These are phyloP conservation scores for Diaporthe ilicicola DNA, from an alignment of 2,329 filamentous ascomycete genomes.

Conservation along the genomic window DNA sequence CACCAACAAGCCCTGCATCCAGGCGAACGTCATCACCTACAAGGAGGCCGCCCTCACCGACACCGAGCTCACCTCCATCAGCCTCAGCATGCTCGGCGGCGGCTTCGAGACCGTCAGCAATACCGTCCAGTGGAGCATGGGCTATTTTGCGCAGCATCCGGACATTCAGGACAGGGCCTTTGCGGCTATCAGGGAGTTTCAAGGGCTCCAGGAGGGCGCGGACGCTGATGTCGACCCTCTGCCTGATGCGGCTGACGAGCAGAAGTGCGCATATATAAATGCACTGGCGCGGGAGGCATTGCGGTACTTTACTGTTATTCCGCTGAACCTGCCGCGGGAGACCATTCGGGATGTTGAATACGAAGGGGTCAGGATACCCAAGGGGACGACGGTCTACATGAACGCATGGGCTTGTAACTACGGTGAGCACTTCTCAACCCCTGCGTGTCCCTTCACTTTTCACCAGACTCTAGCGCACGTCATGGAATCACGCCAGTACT, in stretches of 20 bases:
- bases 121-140: conserved; percentile 35
- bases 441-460: neutral
- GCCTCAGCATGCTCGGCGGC: conserved; percentile 61
- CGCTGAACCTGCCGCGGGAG: conserved; percentile 69
- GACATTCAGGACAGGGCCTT: conserved; percentile 66
- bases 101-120: conserved; percentile 32
- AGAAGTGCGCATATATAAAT: conserved; percentile 71
- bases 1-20: conserved; percentile 31
- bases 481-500: too few relatives aligned
- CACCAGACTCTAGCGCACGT: too few relatives aligned
- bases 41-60: conserved; percentile 31
- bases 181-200: conserved; percentile 60
- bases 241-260: conserved; percentile 69
- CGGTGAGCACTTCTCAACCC: neutral
- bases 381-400: conserved; percentile 71
- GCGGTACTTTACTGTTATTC: conserved; percentile 71
- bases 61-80: conserved; percentile 50
- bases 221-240: conserved; percentile 57
- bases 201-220: neutral
- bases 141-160: conserved; percentile 47
- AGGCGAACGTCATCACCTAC: conserved; percentile 32
- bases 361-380: conserved; percentile 63
- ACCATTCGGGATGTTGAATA: conserved; percentile 67
- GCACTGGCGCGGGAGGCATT: conserved; percentile 71
- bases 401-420: conserved; percentile 56